Evolutionary conservation across 305 asterid species (phyloP).

Genomic region (Striga hermonthica): DNA sequence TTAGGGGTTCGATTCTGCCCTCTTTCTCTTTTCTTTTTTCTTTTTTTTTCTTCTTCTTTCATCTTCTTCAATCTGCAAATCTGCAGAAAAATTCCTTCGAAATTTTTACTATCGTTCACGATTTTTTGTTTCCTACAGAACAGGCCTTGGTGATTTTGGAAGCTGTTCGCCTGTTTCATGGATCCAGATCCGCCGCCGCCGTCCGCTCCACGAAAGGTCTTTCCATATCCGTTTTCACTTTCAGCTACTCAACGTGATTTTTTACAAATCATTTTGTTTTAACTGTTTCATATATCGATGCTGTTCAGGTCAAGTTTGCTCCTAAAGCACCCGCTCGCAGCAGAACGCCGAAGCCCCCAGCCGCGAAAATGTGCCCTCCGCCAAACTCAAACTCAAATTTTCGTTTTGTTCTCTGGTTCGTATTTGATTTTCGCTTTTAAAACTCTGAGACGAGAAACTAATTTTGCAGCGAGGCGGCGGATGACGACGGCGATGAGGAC

Average conservation of each 20-base stretch:
- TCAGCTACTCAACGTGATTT: neutral
- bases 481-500: constrained; percentile 22
- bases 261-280: neutral
- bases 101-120: constrained; percentile 2
- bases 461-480: constrained; percentile 32
- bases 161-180: constrained; percentile 24
- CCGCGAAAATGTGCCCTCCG: constrained; percentile 30
- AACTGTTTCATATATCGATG: neutral
- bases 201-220: constrained; percentile 46
- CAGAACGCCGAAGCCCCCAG: constrained; percentile 22
- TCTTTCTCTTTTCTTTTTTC: neutral
- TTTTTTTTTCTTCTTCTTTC: no score
- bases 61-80: constrained; percentile 16
- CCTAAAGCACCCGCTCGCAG: constrained; percentile 50
- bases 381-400: neutral
- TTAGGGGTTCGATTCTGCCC: constrained; percentile 12
- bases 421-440: neutral
- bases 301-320: constrained; percentile 40
- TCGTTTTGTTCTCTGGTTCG: constrained; percentile 12
- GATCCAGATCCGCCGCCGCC: constrained; percentile 32
- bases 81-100: constrained; percentile 14
- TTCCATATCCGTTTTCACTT: constrained; percentile 17
- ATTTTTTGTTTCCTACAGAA: neutral
- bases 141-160: constrained; percentile 19
- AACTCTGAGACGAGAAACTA: neutral